Evolutionary conservation across 768 basidiomycete genomes (phyloP), one percentile per base, ranked within the genome.

Genomic region (Hydnomerulius pinastri): DNA sequence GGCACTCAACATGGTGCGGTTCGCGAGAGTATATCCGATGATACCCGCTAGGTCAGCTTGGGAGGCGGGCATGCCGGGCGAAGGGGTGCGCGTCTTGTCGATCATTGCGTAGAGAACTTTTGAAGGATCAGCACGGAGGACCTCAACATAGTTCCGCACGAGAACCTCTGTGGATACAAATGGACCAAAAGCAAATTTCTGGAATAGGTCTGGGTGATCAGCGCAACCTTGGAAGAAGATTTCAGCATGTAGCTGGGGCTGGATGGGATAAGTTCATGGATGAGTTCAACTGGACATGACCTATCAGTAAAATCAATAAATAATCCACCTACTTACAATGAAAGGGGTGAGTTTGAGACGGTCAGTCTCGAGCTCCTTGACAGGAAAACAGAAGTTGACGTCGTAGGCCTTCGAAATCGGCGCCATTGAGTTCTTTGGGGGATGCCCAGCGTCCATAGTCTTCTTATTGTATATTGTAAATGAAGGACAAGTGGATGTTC

Each of bases 111-210:
- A 81, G 15, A 82, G 63, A 8, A 76, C 46, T 3, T 43, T 30
- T 35, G 75, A 66, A 8, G 65, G 55, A 6, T 62, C 64, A 20
- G 80, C 65, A 28, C 66, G 61, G 17, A 80, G 59, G n/a, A 51
- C 55, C 25, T 72, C 63, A 46, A 75, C 56, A 40, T 75, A 59
- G 13, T 59, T 65, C 10, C 62, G 54, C 9, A 69, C 43, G 48
- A 77, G 73, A 12, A 74, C 66, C 1, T 70, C 61, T 6, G 65
- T 40, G 39, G 71, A 65, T 2, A 55, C 43, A 54, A 74, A 80
- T 2, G 80, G 80, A 1, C 78, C 78, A 50, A 72, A 77, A 4
- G 80, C 73, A 4, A 83, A 64, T 60, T 77, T 77, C 1, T 59
- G 54, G 55, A 69, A 80, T 4, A 79, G 57, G 18, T 75, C 68